These are phyloP conservation scores for Ogataea trehalophila DNA, from an alignment of 805 yeast species.

Conservation along the genomic window DNA sequence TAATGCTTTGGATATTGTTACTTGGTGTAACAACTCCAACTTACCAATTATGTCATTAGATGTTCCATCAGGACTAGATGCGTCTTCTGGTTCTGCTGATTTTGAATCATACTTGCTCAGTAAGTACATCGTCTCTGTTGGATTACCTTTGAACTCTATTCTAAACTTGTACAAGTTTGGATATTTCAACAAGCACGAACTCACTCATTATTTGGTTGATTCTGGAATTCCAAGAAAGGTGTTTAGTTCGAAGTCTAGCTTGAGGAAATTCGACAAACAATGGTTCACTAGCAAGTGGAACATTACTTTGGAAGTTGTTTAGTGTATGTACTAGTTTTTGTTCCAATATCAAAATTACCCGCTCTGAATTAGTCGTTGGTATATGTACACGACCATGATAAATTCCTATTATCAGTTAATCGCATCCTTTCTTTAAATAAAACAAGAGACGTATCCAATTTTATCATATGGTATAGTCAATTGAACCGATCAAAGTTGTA, in stretches of 20 bases:
- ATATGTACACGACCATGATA: no score
- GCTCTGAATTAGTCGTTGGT: no score
- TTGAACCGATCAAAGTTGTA: no score
- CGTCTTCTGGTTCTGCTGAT: slow-evolving; percentile 62
- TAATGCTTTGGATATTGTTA: slow-evolving; percentile 41
- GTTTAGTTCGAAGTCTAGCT: slow-evolving; percentile 35
- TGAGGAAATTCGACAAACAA: slow-evolving; percentile 43
- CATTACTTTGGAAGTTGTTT: slow-evolving; percentile 18
- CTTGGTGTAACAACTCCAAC: slow-evolving; percentile 59
- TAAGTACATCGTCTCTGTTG: slow-evolving; percentile 62
- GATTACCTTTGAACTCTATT: slow-evolving; percentile 65
- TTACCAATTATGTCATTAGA: slow-evolving; percentile 62
- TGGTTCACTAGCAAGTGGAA: slow-evolving; percentile 25
- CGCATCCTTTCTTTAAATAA: no score
- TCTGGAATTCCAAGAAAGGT: slow-evolving; percentile 63
- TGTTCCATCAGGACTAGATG: slow-evolving; percentile 78
- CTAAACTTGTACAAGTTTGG: slow-evolving; percentile 57
- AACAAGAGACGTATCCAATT: no score
- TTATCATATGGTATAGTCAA: no score
- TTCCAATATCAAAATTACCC: background rate
- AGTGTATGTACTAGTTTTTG: background rate
- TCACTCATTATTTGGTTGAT: slow-evolving; percentile 59
- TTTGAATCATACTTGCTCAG: slow-evolving; percentile 28
- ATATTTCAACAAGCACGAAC: slow-evolving; percentile 41
- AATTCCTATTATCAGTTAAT: no score